These are phyloP conservation scores for Fomitiporia mediterranea DNA, from an alignment of 1,284 basidiomycete species.

Conservation along the genomic window DNA sequence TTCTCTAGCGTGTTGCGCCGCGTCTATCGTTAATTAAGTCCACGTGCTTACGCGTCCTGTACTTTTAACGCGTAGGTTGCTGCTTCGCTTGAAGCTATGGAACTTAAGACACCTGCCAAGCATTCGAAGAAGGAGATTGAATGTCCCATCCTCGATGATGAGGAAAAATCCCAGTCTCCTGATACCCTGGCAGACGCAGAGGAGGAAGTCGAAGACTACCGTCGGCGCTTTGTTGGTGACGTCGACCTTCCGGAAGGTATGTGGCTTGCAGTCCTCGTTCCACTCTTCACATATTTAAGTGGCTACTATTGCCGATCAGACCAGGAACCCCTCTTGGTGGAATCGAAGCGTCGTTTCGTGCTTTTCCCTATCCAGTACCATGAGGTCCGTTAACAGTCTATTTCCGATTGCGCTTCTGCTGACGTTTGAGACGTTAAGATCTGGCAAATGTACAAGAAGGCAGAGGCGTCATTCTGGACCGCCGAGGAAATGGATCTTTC, in stretches of 20 bases:
- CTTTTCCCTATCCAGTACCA: constrained; percentile 94
- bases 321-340: constrained; percentile 80
- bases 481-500: constrained; percentile 98
- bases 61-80: constrained; percentile 9
- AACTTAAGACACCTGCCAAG: constrained; percentile 18
- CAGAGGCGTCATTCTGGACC: constrained; percentile 93
- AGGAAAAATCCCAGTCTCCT: constrained; percentile 12
- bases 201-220: constrained; percentile 24
- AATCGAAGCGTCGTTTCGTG: constrained; percentile 80
- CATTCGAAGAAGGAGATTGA: constrained; percentile 5
- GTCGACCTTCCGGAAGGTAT: constrained; percentile 27
- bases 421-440: constrained; percentile 49
- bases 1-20: constrained; percentile 7
- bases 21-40: not conserved
- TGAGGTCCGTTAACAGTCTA: constrained; percentile 52
- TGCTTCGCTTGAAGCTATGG: constrained; percentile 17
- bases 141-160: constrained; percentile 12
- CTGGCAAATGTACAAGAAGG: constrained; percentile 97
- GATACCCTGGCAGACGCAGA: constrained; percentile 28
- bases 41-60: not conserved
- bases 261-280: constrained; percentile 4
- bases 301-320: constrained; percentile 32
- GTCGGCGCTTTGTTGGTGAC: constrained; percentile 25
- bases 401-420: constrained; percentile 15
- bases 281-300: not conserved